Evolutionary conservation across 805 yeast genomes (phyloP).

Genomic region (Metschnikowia corniflorae): DNA sequence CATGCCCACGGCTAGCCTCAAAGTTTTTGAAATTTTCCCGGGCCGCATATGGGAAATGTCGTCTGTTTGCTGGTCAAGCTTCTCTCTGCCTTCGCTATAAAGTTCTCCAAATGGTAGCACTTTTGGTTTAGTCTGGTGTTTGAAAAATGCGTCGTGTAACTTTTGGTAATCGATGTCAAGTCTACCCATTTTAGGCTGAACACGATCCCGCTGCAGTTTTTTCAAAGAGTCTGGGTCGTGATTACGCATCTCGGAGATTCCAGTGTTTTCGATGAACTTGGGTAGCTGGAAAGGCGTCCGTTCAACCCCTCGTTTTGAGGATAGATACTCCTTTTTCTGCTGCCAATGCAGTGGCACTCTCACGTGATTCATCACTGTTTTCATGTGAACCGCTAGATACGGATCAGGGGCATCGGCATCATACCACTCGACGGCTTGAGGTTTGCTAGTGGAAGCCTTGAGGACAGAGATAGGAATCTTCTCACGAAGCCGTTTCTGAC

Average conservation of each 20-base stretch:
- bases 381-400: conserved; percentile 55
- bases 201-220: conserved; percentile 74
- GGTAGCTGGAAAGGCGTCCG: conserved; percentile 77
- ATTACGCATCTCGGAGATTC: conserved; percentile 82
- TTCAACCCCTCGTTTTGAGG: conserved; percentile 62
- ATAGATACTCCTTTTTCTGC: conserved; percentile 66
- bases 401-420: conserved; percentile 88
- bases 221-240: conserved; percentile 60
- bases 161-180: conserved; percentile 83
- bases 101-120: conserved; percentile 70
- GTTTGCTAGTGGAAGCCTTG: conserved; percentile 56
- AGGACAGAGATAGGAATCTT: conserved; percentile 66
- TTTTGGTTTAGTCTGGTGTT: conserved; percentile 70
- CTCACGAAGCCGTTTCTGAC: conserved; percentile 48
- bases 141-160: conserved; percentile 83
- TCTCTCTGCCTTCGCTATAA: conserved; percentile 73
- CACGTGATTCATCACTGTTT: conserved; percentile 60
- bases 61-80: conserved; percentile 36
- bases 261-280: conserved; percentile 71
- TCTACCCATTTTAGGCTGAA: conserved; percentile 84
- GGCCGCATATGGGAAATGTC: conserved; percentile 49
- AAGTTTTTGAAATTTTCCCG: conserved; percentile 58
- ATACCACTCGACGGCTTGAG: conserved; percentile 80
- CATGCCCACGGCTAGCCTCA: conserved; percentile 70
- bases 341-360: conserved; percentile 88